Evolutionary conservation across 495 filamentous ascomycete species (phyloP), one percentile per base, ranked within the genome.

Genomic region (Penicillium coffeae): DNA sequence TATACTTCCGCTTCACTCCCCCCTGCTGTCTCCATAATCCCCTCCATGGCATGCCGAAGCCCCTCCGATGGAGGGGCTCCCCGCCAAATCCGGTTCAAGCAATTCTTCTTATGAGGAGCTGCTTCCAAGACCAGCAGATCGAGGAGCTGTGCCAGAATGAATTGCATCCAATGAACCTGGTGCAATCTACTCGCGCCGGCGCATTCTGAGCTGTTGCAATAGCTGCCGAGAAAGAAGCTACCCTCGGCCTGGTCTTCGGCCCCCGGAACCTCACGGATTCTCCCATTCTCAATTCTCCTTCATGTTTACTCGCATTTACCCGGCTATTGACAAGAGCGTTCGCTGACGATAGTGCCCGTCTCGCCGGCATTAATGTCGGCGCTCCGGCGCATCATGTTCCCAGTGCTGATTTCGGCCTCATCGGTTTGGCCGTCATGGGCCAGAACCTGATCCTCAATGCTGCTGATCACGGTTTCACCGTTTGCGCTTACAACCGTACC

Each of bases 371-470:
- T 69, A 79, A 84, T 79, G 77, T 89, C 76, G 84, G 86, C 66
- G 76, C 78, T 64, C 69, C 77, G 66, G 79, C 72, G 81, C 76
- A 65, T 55, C 60, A 63, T 63, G 58, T 52, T 61, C 72, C 71
- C 54, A 83, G 80, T 79, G 80, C 76, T 74, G 80, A 98, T 85
- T 90, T 98, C 77, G 93, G 93, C 82, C 90, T 98, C 68, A 97
- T 98, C 74, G 93, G 93, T 86, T 82, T 98, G 80, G 93, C 94
- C 73, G 92, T 98, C 65, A 97, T 98, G 93, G 85, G 85, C 58
- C 81, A 96, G 83, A 98, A 98, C 81, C 77, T 98, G 79, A 97
- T 98, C 78, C 76, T 98, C 63, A 98, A 98, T 75, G 89, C 85
- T 77, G 94, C 91, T 61, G 91, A 96, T 75, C 85, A 96, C 65